Percentiles rank a stretch among this genome's conserved stretches.
These are phyloP conservation scores for Sequoiadendron giganteum DNA, from an alignment of 75 land plant species.

Conservation along the genomic window DNA sequence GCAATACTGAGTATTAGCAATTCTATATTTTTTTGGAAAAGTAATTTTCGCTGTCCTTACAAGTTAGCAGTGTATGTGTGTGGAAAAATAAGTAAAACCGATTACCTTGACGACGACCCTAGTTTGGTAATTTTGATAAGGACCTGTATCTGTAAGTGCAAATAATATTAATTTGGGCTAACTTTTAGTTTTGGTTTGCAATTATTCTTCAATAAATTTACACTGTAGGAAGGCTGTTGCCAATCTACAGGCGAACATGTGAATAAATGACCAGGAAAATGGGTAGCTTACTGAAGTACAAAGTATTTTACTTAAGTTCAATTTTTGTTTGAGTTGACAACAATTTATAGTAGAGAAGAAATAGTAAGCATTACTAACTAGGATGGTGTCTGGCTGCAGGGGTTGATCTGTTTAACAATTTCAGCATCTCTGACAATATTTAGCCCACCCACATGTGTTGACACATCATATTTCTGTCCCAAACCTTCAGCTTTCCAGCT, in stretches of 20 bases:
- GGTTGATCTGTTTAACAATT: slow-evolving; percentile 32
- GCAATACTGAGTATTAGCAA: no score
- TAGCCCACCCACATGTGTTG: slow-evolving; percentile 9
- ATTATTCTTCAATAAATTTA: background rate
- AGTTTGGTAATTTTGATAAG: background rate
- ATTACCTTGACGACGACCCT: background rate
- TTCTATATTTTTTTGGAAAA: background rate
- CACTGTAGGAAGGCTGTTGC: background rate
- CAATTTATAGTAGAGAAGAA: background rate
- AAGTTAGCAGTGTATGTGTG: background rate
- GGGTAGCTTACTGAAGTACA: background rate
- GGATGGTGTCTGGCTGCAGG: slow-evolving; percentile 25
- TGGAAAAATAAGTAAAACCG: background rate
- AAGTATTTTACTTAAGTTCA: background rate
- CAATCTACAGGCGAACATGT: background rate
- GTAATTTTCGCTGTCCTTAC: background rate
- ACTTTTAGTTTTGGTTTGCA: background rate
- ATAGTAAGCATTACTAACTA: background rate
- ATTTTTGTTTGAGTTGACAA: background rate
- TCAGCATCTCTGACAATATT: slow-evolving; percentile 29
- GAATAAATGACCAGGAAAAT: background rate
- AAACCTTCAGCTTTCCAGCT: slow-evolving; percentile 20
- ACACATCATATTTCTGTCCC: background rate
- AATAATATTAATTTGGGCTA: background rate
- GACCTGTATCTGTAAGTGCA: background rate